Evolutionary conservation across 202 grass and related monocot genomes (phyloP), one percentile per base, ranked within the genome.

Genomic region (Elaeis oleifera): DNA sequence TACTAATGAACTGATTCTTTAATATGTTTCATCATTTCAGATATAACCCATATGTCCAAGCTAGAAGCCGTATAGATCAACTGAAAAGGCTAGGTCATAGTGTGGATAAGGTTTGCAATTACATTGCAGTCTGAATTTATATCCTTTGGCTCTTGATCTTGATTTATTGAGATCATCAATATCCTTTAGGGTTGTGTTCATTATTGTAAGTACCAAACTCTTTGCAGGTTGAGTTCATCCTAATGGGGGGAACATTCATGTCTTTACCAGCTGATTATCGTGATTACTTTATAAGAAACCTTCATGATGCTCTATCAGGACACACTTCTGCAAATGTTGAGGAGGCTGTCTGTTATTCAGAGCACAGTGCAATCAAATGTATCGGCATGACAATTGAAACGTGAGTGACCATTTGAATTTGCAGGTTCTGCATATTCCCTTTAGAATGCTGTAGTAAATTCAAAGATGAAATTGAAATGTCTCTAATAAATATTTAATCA

Each of bases 331-430:
- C 94, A 32, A 99, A 99, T 82, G 82, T 99, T 84, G 94, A 99
- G 55, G 94, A 99, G 69, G 94, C 88, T 16, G 83, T 99, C 77
- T 85, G 72, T 65, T 99, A 99, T 79, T 99, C 94, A 0, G 94
- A 99, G 77, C 94, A 99, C 73, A 84, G 88, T 73, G 18, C 82
- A 64, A 81, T 83, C 52, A 99, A 89, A 83, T 99, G 94, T 77
- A 99, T 99, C 60, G 94, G 94, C 66, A 99, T 99, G 94, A 99
- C 88, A 14, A 99, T 94, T 75, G 94, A 99, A 75, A 89, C 88
- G 88, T 94, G 83, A 75, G 82, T 79, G 60, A 4, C 4, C 5
- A 16, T 18, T 3, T 52, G 9, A 18, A 44, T 44, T 44, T 44
- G 9, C 36, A 13, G 36, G 8, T 14, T 31, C 28, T 32, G 26